Conservation (phyloP, 2,329 filamentous ascomycete genomes). For the Aureobasidium musti region DNA sequence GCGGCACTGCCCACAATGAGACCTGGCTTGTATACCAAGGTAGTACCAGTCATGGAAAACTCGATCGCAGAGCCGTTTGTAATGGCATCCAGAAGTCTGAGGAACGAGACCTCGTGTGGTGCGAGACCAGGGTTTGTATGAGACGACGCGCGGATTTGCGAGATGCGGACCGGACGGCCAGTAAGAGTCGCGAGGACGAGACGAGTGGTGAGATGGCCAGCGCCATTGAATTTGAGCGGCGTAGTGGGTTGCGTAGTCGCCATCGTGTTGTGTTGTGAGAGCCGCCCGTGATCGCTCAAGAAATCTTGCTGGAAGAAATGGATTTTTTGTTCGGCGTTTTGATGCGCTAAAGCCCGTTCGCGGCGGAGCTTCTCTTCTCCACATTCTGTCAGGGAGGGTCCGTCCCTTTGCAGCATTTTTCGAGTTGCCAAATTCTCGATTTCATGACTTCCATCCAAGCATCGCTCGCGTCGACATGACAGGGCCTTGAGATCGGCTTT, state of each 20-base stretch:
- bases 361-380: constrained; percentile 4
- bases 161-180: constrained; percentile 85
- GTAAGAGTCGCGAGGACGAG: constrained; percentile 89
- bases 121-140: constrained; percentile 85
- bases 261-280: constrained; percentile 19
- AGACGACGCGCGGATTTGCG: constrained; percentile 86
- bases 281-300: not conserved
- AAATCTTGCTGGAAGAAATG: not conserved
- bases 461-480: not conserved
- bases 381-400: constrained; percentile 1
- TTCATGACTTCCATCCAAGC: too few relatives aligned
- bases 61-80: constrained; percentile 96
- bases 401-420: not conserved
- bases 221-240: constrained; percentile 67
- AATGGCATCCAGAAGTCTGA: constrained; percentile 88
- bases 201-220: constrained; percentile 78
- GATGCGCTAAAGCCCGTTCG: constrained; percentile 6
- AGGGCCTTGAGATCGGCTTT: not conserved
- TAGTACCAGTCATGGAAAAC: constrained; percentile 94
- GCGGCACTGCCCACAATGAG: constrained; percentile 83
- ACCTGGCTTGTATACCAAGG: constrained; percentile 86
- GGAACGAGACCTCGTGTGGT: constrained; percentile 90
- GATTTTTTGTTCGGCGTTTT: constrained; percentile 24
- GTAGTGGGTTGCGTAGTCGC: constrained; percentile 28
- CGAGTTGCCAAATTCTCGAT: not conserved